A percentile compares a stretch with the other conserved stretches of the same genome.
Evolutionary conservation across 2,329 filamentous ascomycete species (phyloP).

Genomic region (Cadophora sp.): DNA sequence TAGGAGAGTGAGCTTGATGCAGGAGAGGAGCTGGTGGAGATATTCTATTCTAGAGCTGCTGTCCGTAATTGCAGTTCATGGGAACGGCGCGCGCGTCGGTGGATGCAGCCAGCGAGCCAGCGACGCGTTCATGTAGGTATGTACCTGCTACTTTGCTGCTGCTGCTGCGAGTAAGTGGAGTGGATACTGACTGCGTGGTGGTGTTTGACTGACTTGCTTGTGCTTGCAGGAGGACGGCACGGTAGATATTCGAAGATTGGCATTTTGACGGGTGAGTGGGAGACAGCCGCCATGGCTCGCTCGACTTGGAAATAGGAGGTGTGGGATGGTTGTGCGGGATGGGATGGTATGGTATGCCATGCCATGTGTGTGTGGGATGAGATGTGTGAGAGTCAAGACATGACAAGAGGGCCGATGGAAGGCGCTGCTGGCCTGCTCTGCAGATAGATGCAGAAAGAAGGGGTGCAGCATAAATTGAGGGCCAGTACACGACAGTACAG

Average conservation of each 20-base stretch:
- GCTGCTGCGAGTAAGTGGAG: not conserved
- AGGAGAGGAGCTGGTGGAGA: not conserved
- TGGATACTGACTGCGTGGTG: constrained; percentile 2
- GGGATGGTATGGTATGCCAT: no score
- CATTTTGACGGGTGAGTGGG: not conserved
- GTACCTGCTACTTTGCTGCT: constrained; percentile 7
- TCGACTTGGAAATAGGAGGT: no score
- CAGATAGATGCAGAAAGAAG: not conserved
- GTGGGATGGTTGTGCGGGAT: no score
- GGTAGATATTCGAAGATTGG: not conserved
- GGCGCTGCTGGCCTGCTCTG: not conserved
- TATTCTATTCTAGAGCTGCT: not conserved
- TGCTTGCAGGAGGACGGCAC: constrained; percentile 1
- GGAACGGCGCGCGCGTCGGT: not conserved
- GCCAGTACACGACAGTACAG: no score
- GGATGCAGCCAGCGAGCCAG: not conserved
- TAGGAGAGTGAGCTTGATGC: not conserved
- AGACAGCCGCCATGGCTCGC: not conserved
- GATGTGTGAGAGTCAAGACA: not conserved
- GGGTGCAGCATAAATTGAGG: not conserved
- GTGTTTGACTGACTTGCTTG: not conserved
- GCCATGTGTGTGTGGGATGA: not conserved
- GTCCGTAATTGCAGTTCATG: not conserved
- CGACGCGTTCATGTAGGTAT: constrained; percentile 11
- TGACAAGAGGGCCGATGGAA: constrained; percentile 13